Percentiles rank a stretch among this genome's conserved stretches.
These are phyloP conservation scores for Claviceps sp. DNA, from an alignment of 2,329 filamentous ascomycete species.

Conservation along the genomic window DNA sequence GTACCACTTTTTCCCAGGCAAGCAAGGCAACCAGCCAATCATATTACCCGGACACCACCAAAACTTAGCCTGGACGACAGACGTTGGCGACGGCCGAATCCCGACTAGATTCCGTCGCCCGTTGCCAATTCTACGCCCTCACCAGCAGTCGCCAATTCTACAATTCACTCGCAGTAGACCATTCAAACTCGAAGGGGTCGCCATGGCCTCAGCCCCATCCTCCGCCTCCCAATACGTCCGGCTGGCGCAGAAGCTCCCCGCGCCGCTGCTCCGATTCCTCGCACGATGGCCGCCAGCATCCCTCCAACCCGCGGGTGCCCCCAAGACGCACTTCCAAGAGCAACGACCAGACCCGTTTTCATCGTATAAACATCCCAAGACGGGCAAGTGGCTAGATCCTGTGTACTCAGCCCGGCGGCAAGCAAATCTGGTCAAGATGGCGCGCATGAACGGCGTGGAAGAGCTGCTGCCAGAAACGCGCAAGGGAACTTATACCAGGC, in stretches of 20 bases:
- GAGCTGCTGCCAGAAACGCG: conserved; percentile 62
- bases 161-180: background rate
- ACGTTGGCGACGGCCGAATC: background rate
- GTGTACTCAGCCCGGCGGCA: conserved; percentile 74
- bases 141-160: background rate
- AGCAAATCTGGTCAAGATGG: conserved; percentile 81
- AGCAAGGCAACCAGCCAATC: conserved; percentile 1
- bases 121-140: background rate
- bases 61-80: conserved; percentile 8
- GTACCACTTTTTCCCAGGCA: background rate
- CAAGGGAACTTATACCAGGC: conserved; percentile 59
- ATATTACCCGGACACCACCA: background rate
- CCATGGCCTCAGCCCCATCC: conserved; percentile 24
- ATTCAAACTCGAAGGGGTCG: background rate
- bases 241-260: conserved; percentile 61
- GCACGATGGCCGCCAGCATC: conserved; percentile 69
- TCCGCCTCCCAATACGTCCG: conserved; percentile 30
- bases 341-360: conserved; percentile 67
- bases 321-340: conserved; percentile 37
- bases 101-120: background rate
- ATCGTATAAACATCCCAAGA: conserved; percentile 62
- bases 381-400: conserved; percentile 73
- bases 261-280: conserved; percentile 73
- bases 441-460: conserved; percentile 64
- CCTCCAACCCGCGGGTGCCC: conserved; percentile 34